Conservation (phyloP, 805 yeast genomes). For the Pichia californica region DNA sequence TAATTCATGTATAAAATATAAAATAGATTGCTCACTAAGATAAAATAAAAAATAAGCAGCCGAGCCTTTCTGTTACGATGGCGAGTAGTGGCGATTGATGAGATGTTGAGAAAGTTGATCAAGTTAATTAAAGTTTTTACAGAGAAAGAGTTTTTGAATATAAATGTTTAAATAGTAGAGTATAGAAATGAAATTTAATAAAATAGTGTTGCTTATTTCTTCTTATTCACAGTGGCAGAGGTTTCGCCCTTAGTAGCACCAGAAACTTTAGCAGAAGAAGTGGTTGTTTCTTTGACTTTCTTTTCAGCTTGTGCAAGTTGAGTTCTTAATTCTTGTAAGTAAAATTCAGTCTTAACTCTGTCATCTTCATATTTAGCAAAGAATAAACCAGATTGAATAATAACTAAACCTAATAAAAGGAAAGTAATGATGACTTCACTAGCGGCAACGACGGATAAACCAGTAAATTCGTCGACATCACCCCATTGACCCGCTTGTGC, state of each 20-base stretch:
- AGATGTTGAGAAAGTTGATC: too few relatives aligned
- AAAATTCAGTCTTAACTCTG: conserved; percentile 21
- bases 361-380: conserved; percentile 47
- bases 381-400: conserved; percentile 83
- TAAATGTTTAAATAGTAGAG: background rate
- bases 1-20: too few relatives aligned
- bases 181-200: background rate
- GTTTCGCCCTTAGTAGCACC: conserved; percentile 11
- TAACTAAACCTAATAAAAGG: conserved; percentile 68
- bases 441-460: conserved; percentile 88
- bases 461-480: conserved; percentile 80
- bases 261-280: background rate
- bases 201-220: background rate
- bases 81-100: too few relatives aligned
- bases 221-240: conserved; percentile 10
- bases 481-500: conserved; percentile 81
- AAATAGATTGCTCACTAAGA: too few relatives aligned
- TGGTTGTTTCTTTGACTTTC: background rate
- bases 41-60: too few relatives aligned
- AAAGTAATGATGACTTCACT: conserved; percentile 70
- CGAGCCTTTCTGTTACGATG: too few relatives aligned
- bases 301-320: conserved; percentile 15
- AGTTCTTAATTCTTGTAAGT: conserved; percentile 20
- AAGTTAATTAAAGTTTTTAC: too few relatives aligned
- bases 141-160: too few relatives aligned